Evolutionary conservation across 164 flowering plant genomes (phyloP).

Genomic region (Piper longum): DNA sequence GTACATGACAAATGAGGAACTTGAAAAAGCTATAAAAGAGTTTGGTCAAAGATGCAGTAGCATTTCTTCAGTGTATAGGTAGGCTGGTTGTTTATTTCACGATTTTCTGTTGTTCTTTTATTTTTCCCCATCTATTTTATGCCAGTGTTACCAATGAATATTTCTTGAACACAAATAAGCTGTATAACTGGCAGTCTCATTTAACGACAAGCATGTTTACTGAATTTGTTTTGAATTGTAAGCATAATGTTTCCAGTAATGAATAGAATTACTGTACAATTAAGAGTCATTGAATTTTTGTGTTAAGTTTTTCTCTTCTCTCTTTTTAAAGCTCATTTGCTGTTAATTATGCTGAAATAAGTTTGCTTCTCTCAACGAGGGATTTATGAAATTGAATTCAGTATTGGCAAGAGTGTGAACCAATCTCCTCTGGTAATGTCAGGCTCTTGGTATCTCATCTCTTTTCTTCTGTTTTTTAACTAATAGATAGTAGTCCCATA

Average conservation of each 20-base stretch:
- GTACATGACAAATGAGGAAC: slow-evolving; percentile 67
- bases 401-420: slow-evolving; percentile 78
- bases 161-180: no score
- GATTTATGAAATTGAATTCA: slow-evolving; percentile 31
- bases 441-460: not conserved
- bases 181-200: no score
- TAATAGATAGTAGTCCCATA: not conserved
- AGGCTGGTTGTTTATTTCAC: no score
- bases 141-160: no score
- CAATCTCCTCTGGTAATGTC: slow-evolving; percentile 74
- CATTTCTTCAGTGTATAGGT: slow-evolving; percentile 84
- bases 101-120: no score
- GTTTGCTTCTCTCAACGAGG: slow-evolving; percentile 49
- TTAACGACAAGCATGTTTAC: no score
- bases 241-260: no score
- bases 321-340: not conserved
- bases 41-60: slow-evolving; percentile 51
- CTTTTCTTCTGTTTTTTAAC: not conserved
- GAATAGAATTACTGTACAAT: no score
- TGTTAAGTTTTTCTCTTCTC: not conserved
- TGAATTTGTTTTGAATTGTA: no score
- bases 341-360: slow-evolving; percentile 18
- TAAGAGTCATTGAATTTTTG: no score
- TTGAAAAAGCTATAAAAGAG: slow-evolving; percentile 53
- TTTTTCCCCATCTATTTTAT: no score